Percentiles rank a stretch among this genome's conserved stretches.
These are phyloP conservation scores for Leptographium flavum DNA, from an alignment of 2,329 filamentous ascomycete genomes.

Conservation along the genomic window DNA sequence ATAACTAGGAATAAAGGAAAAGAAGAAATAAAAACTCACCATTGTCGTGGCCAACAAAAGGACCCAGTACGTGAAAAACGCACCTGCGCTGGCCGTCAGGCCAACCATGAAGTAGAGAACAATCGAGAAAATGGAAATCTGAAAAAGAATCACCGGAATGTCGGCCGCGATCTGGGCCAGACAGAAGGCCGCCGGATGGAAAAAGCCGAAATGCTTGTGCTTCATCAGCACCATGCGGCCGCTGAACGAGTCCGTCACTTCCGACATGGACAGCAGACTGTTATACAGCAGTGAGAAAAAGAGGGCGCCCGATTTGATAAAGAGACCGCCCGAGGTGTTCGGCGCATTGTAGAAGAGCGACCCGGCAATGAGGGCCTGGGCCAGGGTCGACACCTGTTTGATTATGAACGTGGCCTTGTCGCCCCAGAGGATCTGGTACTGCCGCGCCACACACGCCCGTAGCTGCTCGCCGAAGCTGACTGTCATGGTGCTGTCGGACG, in stretches of 20 bases:
- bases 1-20: not conserved
- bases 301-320: conserved; percentile 32
- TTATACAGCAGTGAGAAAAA: conserved; percentile 40
- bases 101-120: conserved; percentile 68
- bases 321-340: conserved; percentile 47
- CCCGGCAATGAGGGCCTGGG: conserved; percentile 59
- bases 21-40: no score
- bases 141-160: conserved; percentile 46
- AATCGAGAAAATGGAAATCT: conserved; percentile 53
- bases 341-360: conserved; percentile 65
- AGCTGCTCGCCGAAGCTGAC: conserved; percentile 56
- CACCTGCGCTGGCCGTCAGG: conserved; percentile 47
- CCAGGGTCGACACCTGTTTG: conserved; percentile 65
- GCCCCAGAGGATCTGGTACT: conserved; percentile 67
- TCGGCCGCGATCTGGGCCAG: conserved; percentile 44
- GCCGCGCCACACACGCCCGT: conserved; percentile 50
- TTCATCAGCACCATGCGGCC: conserved; percentile 46
- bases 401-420: conserved; percentile 63
- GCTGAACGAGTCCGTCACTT: conserved; percentile 50
- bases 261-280: conserved; percentile 55
- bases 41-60: not conserved
- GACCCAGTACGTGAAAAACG: conserved; percentile 52
- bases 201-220: conserved; percentile 32
- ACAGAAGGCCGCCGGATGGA: conserved; percentile 40
- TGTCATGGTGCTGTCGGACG: conserved; percentile 25